phyloP scores from a whole-genome alignment of 2,329 filamentous ascomycete species.

The Colletotrichum sidae region DNA sequence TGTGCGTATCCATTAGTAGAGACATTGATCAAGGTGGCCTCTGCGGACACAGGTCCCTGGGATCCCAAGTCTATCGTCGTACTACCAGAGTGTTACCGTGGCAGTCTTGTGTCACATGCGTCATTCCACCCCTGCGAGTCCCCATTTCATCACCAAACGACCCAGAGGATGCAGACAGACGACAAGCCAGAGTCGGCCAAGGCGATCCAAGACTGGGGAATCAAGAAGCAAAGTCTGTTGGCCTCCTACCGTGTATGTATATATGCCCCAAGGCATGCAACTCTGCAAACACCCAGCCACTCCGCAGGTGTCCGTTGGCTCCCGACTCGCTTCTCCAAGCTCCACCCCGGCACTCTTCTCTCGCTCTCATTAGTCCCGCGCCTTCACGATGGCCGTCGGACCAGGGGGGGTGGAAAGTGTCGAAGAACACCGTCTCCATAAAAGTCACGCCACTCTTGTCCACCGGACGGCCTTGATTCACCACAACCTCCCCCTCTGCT shows the following conservation, averaged over 20 bases:
- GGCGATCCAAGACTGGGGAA: not conserved
- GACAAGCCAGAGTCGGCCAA: slow-evolving; percentile 1
- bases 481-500: not conserved
- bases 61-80: not conserved
- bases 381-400: not conserved
- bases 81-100: not conserved
- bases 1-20: too few relatives aligned
- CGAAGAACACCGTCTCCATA: slow-evolving; percentile 17
- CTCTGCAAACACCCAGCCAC: not conserved
- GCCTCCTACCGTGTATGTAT: not conserved
- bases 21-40: too few relatives aligned
- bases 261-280: slow-evolving; percentile 2
- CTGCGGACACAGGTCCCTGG: not conserved
- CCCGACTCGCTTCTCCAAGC: slow-evolving; percentile 15
- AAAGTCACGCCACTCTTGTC: slow-evolving; percentile 36
- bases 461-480: slow-evolving; percentile 25
- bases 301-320: slow-evolving; percentile 12
- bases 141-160: not conserved
- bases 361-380: slow-evolving; percentile 24
- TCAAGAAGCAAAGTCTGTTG: not conserved
- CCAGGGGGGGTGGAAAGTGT: slow-evolving; percentile 1
- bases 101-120: slow-evolving; percentile 29
- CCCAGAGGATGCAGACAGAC: not conserved
- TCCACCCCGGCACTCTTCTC: slow-evolving; percentile 31
- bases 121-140: slow-evolving; percentile 15